These are phyloP conservation scores for Phytophthora nicotianae DNA, from an alignment of 352 stramenopile species.

Conservation along the genomic window DNA sequence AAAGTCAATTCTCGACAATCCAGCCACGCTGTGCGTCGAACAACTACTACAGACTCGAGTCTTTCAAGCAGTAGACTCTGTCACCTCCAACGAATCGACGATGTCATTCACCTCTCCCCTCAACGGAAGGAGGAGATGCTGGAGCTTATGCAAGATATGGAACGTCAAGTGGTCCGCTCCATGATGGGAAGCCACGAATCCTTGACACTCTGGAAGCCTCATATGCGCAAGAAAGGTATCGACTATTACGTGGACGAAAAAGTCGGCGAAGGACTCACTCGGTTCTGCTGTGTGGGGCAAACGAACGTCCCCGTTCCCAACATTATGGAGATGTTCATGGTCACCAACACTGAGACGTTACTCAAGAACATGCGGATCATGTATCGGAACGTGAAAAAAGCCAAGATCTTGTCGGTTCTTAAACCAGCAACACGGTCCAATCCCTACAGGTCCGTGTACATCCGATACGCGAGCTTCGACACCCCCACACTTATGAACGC, in stretches of 20 bases:
- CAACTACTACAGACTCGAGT: constrained; percentile 5
- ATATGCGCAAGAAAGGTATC: constrained; percentile 43
- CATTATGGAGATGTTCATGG: constrained; percentile 57
- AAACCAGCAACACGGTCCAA: constrained; percentile 22
- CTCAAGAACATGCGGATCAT: constrained; percentile 55
- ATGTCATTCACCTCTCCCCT: constrained; percentile 21
- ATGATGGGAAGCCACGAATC: constrained; percentile 28
- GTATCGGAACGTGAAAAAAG: constrained; percentile 56
- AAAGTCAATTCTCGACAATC: constrained; percentile 19
- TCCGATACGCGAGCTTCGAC: constrained; percentile 46
- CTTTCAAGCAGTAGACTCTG: constrained; percentile 17
- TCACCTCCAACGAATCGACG: constrained; percentile 4
- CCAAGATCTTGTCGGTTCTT: constrained; percentile 51
- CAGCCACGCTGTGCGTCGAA: not conserved
- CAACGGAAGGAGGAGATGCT: constrained; percentile 32
- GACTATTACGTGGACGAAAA: constrained; percentile 56
- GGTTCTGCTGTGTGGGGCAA: constrained; percentile 56
- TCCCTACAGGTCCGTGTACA: constrained; percentile 39
- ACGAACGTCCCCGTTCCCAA: constrained; percentile 42
- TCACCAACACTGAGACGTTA: constrained; percentile 45
- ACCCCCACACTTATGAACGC: constrained; percentile 46
- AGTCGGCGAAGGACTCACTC: constrained; percentile 39
- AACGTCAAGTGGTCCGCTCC: constrained; percentile 28
- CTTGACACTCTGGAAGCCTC: constrained; percentile 36
- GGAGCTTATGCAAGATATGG: constrained; percentile 23